phyloP scores from a whole-genome alignment of 2,329 filamentous ascomycete species.

The Cucurbitaria berberidis region DNA sequence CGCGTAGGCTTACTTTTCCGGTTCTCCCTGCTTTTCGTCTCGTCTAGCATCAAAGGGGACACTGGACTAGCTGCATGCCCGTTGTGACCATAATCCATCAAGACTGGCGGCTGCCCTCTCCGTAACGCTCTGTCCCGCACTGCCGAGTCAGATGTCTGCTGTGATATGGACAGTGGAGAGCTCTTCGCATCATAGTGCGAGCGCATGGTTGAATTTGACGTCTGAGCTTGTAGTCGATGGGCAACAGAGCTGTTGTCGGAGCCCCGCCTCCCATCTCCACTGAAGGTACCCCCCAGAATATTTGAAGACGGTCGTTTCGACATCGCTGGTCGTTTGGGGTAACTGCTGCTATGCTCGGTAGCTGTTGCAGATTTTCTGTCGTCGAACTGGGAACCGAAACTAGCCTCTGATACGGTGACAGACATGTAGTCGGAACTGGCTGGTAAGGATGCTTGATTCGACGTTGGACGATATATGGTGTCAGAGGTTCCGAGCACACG shows the following conservation, averaged over 20 bases:
- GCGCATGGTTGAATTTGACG: constrained; percentile 50
- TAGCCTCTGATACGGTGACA: constrained; percentile 39
- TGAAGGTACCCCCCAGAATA: constrained; percentile 33
- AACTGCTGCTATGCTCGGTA: constrained; percentile 24
- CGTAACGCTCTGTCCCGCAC: constrained; percentile 52
- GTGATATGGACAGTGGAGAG: constrained; percentile 51
- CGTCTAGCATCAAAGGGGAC: constrained; percentile 27
- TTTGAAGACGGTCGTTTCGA: constrained; percentile 45
- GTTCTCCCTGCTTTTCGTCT: constrained; percentile 25
- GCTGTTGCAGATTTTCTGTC: constrained; percentile 27
- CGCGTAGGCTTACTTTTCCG: constrained; percentile 46
- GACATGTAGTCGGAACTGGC: constrained; percentile 41
- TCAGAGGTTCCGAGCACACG: constrained; percentile 46
- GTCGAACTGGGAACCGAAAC: constrained; percentile 34
- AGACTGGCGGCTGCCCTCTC: constrained; percentile 45
- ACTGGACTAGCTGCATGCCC: constrained; percentile 24
- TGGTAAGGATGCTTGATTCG: constrained; percentile 29
- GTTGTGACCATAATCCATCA: constrained; percentile 20
- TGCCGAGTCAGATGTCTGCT: constrained; percentile 54
- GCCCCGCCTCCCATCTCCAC: constrained; percentile 27
- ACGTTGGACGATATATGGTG: constrained; percentile 32
- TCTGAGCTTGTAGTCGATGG: constrained; percentile 36
- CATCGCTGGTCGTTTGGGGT: constrained; percentile 28
- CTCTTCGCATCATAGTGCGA: constrained; percentile 53
- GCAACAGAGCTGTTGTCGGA: constrained; percentile 40